Percentiles rank a stretch among this genome's conserved stretches.
These are phyloP conservation scores for Cucumis hystrix DNA, from an alignment of 306 rosid species.

Conservation along the genomic window DNA sequence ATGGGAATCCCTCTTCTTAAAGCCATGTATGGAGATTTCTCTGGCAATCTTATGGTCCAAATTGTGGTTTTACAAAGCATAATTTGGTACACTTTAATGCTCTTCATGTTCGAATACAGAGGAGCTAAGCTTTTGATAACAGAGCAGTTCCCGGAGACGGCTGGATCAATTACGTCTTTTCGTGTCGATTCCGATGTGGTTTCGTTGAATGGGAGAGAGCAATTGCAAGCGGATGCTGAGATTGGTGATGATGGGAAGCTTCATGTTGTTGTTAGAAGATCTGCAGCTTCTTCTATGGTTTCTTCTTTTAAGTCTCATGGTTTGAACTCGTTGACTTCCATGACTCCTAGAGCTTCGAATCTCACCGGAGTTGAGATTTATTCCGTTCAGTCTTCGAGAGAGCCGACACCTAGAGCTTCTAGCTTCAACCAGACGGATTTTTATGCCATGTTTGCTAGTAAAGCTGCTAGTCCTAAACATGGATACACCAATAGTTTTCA, in stretches of 20 bases:
- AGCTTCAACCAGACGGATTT: constrained; percentile 74
- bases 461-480: constrained; percentile 76
- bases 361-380: constrained; percentile 81
- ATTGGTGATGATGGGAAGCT: constrained; percentile 80
- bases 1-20: constrained; percentile 74
- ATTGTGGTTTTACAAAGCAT: constrained; percentile 77
- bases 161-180: constrained; percentile 66
- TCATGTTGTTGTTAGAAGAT: constrained; percentile 56
- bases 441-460: constrained; percentile 74
- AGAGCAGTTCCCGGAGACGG: constrained; percentile 74
- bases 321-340: constrained; percentile 34
- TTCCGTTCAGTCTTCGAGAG: constrained; percentile 71
- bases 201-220: constrained; percentile 62
- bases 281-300: constrained; percentile 47
- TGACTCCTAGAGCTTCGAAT: constrained; percentile 73
- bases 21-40: constrained; percentile 76
- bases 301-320: constrained; percentile 68
- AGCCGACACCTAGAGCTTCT: constrained; percentile 77
- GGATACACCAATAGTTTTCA: constrained; percentile 46
- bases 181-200: constrained; percentile 66
- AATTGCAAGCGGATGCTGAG: constrained; percentile 55
- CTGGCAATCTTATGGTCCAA: constrained; percentile 65
- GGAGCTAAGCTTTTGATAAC: constrained; percentile 67
- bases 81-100: constrained; percentile 75
- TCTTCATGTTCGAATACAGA: constrained; percentile 68